A percentile compares a stretch with the other conserved stretches of the same genome.
phyloP scores from a whole-genome alignment of 768 basidiomycete species.

The Daedalea quercina region DNA sequence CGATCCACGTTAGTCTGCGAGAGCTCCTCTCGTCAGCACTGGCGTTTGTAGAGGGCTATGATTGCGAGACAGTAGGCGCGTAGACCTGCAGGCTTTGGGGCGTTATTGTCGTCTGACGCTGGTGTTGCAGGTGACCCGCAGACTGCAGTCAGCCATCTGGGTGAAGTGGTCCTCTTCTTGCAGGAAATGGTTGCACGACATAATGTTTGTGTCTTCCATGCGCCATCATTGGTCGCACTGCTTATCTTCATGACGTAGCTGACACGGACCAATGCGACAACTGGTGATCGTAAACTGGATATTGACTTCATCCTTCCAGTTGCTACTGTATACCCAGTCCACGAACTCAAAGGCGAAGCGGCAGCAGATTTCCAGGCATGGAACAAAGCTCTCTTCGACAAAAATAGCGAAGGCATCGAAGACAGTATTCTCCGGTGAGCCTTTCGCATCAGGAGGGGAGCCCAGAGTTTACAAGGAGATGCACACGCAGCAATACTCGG shows the following conservation, averaged over 20 bases:
- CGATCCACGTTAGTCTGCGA: slow-evolving; percentile 58
- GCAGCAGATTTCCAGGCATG: slow-evolving; percentile 35
- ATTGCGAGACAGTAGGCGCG: slow-evolving; percentile 77
- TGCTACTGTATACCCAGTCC: slow-evolving; percentile 33
- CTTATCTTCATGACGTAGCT: slow-evolving; percentile 32
- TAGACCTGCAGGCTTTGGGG: slow-evolving; percentile 7
- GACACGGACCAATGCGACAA: slow-evolving; percentile 37
- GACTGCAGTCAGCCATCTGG: slow-evolving; percentile 70
- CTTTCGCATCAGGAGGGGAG: neutral
- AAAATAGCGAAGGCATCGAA: slow-evolving; percentile 73
- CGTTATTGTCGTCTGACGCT: neutral
- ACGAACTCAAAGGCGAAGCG: slow-evolving; percentile 25
- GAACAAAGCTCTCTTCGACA: slow-evolving; percentile 78
- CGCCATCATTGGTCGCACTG: neutral
- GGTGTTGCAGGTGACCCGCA: slow-evolving; percentile 68
- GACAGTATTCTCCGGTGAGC: slow-evolving; percentile 51
- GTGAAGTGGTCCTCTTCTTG: slow-evolving; percentile 71
- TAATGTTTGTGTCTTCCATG: slow-evolving; percentile 35
- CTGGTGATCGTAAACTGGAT: slow-evolving; percentile 39
- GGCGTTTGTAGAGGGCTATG: slow-evolving; percentile 60
- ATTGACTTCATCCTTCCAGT: slow-evolving; percentile 46
- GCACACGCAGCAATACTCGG: slow-evolving; percentile 49
- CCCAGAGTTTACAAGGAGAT: too few relatives aligned
- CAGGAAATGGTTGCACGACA: slow-evolving; percentile 63
- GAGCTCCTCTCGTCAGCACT: slow-evolving; percentile 61